Base-by-base conservation (phyloP, 176 grass and related monocot species). In the Triticum monococcum region DNA sequence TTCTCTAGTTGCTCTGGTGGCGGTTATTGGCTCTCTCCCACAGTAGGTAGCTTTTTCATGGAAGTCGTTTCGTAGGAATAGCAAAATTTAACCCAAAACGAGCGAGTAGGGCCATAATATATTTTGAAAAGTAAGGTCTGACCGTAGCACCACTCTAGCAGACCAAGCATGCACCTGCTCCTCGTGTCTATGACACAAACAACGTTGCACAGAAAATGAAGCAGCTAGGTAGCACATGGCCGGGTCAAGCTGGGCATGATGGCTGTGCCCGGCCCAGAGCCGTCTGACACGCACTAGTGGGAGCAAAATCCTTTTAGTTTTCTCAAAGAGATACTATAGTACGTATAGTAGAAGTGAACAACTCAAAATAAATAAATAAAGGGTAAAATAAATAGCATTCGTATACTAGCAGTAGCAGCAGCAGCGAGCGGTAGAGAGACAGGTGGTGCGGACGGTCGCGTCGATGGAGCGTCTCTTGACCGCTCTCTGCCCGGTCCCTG, bases 151-250 rank as follows among this genome's bases (percentile, higher is more conserved):
- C 20, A 59, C 20, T 7, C 18, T n/a, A 59, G 2, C 56, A 59
- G 56, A 59, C 56, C 56, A 59, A 46, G 38, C 71, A 73, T 74
- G 41, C 23, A 25, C 45, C 71, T 26, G 71, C 9, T 13, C 20
- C 23, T 38, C 69, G 13, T 74, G 68, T 11, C 5, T 32, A 5
- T 43, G 69, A 72, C 38, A 73, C 38, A n/a, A 40, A 9, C 9
- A 74, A 74, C 71, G 40, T 74, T 74, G 71, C 71, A 74, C 71
- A 26, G 40, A 26, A 74, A 74, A 16, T 74, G 38, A 74, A 26
- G 40, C 71, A 40, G 37, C 70, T 72, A 38, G 64, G 20, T 22
- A 59, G 13, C 20, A 8, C 37, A 23, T 43, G 69, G 71, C 38
- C 24, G 71, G 38, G 71, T 73, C 71, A 73, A 73, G 71, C 71